phyloP scores from a whole-genome alignment of 345 rosid species.

The Isatis tinctoria region DNA sequence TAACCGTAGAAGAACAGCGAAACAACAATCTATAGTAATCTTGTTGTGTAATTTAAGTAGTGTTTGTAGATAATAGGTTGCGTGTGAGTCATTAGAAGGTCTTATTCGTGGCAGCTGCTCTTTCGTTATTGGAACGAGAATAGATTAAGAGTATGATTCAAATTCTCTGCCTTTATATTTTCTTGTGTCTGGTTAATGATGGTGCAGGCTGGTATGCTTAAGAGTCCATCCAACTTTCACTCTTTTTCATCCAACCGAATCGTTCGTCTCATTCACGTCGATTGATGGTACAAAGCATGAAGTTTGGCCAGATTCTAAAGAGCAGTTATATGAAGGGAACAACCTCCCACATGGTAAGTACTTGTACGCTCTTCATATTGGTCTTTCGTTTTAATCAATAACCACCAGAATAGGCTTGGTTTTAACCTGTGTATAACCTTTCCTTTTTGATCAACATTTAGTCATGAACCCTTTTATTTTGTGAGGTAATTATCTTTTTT shows the following conservation, averaged over 20 bases:
- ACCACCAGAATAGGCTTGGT: neutral
- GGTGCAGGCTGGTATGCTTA: constrained; percentile 75
- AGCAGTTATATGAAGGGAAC: constrained; percentile 52
- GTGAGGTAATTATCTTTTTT: neutral
- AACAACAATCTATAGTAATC: neutral
- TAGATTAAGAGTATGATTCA: neutral
- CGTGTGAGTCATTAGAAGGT: neutral
- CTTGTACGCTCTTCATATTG: neutral
- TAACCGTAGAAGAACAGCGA: neutral
- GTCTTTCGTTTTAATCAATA: neutral
- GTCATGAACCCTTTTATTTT: neutral
- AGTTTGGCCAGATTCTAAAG: constrained; percentile 68
- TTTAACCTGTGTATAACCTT: neutral
- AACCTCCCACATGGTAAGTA: constrained; percentile 63
- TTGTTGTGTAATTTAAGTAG: too few species aligned
- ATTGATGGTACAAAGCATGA: constrained; percentile 72
- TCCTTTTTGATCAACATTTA: neutral
- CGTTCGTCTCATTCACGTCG: constrained; percentile 64
- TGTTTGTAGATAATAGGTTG: neutral
- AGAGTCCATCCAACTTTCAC: constrained; percentile 75
- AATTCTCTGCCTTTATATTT: neutral
- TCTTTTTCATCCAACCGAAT: constrained; percentile 69
- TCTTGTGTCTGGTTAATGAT: neutral
- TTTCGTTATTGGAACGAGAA: neutral
- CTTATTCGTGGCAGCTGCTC: neutral